These are phyloP conservation scores for Candida ficus DNA, from an alignment of 805 yeast genomes.

Conservation along the genomic window DNA sequence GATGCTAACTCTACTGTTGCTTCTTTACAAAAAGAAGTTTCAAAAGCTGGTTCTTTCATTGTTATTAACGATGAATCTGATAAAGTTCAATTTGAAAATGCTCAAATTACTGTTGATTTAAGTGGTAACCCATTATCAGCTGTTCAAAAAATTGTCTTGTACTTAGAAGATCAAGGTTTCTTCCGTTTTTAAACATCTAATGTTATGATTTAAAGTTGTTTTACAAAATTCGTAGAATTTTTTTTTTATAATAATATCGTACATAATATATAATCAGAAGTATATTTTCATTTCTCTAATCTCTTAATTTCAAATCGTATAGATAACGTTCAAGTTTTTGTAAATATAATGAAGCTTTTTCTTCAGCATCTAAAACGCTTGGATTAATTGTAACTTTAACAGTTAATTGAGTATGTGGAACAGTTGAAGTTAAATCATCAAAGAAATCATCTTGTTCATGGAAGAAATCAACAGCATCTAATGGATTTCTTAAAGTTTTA, in stretches of 20 bases:
- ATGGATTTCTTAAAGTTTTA: slow-evolving; percentile 11
- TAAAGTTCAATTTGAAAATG: slow-evolving; percentile 35
- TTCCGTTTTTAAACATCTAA: slow-evolving; percentile 41
- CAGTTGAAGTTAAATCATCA: slow-evolving; percentile 17
- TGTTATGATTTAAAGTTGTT: background rate
- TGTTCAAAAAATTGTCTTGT: slow-evolving; percentile 65
- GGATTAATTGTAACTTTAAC: slow-evolving; percentile 31
- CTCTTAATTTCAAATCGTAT: slow-evolving; percentile 7
- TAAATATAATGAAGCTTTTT: slow-evolving; percentile 34
- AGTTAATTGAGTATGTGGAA: slow-evolving; percentile 26
- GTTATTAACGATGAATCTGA: slow-evolving; percentile 37
- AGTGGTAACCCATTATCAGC: slow-evolving; percentile 59
- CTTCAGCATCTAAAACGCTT: slow-evolving; percentile 39
- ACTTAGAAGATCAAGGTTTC: slow-evolving; percentile 80
- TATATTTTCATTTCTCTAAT: background rate
- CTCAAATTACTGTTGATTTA: slow-evolving; percentile 55
- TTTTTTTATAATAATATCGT: background rate
- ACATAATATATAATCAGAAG: background rate
- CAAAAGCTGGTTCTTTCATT: slow-evolving; percentile 41
- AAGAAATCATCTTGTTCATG: slow-evolving; percentile 21
- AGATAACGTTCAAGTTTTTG: slow-evolving; percentile 21
- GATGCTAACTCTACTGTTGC: slow-evolving; percentile 9
- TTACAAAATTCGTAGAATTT: background rate
- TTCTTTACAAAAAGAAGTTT: slow-evolving; percentile 28
- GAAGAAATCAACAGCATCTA: slow-evolving; percentile 20